phyloP scores from a whole-genome alignment of 495 filamentous ascomycete genomes.

The Xylaria venustula region DNA sequence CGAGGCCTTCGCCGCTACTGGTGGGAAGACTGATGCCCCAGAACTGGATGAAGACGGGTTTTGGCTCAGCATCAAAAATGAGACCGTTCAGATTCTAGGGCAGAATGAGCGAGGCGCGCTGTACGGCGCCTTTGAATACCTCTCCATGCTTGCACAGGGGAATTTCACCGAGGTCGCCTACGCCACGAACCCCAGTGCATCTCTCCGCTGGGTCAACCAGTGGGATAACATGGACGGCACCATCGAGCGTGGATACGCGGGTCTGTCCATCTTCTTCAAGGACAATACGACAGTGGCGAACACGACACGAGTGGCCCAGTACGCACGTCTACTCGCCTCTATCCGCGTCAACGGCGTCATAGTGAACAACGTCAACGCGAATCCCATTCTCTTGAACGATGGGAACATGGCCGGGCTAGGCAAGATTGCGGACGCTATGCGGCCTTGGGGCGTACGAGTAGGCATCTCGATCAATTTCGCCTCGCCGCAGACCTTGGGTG shows the following conservation, averaged over 20 bases:
- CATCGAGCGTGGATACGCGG: constrained; percentile 70
- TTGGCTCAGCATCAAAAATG: constrained; percentile 50
- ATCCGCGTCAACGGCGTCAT: constrained; percentile 64
- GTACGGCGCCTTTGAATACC: constrained; percentile 69
- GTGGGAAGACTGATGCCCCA: constrained; percentile 34
- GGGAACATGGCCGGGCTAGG: constrained; percentile 60
- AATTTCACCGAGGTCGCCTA: constrained; percentile 55
- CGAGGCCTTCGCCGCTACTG: constrained; percentile 44
- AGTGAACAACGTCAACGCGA: constrained; percentile 75
- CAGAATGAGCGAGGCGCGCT: constrained; percentile 67
- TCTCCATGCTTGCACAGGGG: constrained; percentile 61
- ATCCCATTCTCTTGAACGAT: constrained; percentile 52
- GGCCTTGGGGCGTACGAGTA: constrained; percentile 66
- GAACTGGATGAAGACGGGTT: constrained; percentile 63
- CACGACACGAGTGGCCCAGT: constrained; percentile 57
- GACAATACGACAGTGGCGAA: constrained; percentile 54
- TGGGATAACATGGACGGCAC: constrained; percentile 74
- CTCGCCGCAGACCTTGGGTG: constrained; percentile 57
- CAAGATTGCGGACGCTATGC: constrained; percentile 61
- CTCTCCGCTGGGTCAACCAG: constrained; percentile 69
- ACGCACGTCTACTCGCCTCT: constrained; percentile 68
- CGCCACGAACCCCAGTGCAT: constrained; percentile 56
- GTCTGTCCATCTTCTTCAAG: constrained; percentile 66
- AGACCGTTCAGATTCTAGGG: constrained; percentile 58
- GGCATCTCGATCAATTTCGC: constrained; percentile 69